These are phyloP conservation scores for Gyrodon lividus DNA, from an alignment of 768 basidiomycete species.

Conservation along the genomic window DNA sequence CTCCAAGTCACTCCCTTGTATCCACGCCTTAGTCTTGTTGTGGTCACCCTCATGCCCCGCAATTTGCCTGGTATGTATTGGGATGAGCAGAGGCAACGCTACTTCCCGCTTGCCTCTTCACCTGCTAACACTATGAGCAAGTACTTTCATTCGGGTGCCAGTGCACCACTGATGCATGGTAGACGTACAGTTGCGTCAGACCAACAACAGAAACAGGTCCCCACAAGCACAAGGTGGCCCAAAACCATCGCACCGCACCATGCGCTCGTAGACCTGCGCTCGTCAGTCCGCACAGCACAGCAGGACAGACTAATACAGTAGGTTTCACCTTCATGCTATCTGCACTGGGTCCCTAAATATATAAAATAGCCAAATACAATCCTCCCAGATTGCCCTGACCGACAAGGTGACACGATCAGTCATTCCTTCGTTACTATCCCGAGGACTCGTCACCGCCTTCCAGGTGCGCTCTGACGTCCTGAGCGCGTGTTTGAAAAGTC, in stretches of 20 bases:
- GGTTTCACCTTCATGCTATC: background rate
- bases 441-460: constrained; percentile 45
- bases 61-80: constrained; percentile 59
- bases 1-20: too few species aligned
- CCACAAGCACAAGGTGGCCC: background rate
- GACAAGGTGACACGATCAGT: constrained; percentile 29
- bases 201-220: constrained; percentile 3
- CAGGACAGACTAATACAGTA: constrained; percentile 30
- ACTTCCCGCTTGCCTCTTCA: constrained; percentile 52
- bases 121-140: background rate
- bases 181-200: constrained; percentile 2
- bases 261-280: constrained; percentile 15
- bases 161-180: constrained; percentile 17
- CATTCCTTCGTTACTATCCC: constrained; percentile 29
- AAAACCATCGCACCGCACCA: background rate
- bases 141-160: background rate
- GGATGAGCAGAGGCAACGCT: constrained; percentile 50
- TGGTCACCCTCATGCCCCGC: constrained; percentile 51
- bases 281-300: constrained; percentile 12
- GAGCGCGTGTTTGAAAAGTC: background rate
- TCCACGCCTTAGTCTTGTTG: too few species aligned
- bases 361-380: constrained; percentile 38
- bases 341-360: background rate
- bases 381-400: constrained; percentile 40
- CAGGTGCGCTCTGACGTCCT: constrained; percentile 36